Percentiles rank a stretch among this genome's conserved stretches.
Evolutionary conservation across 371 early-diverging fungal species (phyloP).

Genomic region (Apophysomyces sp.): DNA sequence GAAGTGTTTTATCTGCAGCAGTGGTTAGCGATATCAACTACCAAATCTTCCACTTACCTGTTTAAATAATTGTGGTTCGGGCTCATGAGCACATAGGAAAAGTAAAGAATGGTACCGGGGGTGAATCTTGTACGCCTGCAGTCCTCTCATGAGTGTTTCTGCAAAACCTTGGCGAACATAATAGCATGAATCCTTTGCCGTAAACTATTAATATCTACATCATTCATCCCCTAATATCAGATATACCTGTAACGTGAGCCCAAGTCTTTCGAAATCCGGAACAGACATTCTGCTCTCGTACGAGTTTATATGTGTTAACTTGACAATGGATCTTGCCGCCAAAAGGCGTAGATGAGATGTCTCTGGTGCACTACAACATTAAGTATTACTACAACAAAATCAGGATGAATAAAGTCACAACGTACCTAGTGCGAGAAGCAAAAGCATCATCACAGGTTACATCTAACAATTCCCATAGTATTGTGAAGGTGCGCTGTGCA

Average conservation of each 20-base stretch:
- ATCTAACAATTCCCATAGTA: constrained; percentile 31
- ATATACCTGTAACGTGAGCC: constrained; percentile 58
- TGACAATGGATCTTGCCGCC: constrained; percentile 67
- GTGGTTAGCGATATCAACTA: not conserved
- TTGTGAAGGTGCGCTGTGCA: constrained; percentile 15
- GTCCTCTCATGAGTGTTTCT: constrained; percentile 67
- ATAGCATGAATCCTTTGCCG: constrained; percentile 72
- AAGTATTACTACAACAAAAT: not conserved
- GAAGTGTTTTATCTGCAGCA: constrained; percentile 23
- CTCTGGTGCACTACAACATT: constrained; percentile 32
- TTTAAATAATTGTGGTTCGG: constrained; percentile 64
- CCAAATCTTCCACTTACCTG: constrained; percentile 14
- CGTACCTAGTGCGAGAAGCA: constrained; percentile 18
- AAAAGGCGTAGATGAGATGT: constrained; percentile 55
- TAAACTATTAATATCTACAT: not conserved
- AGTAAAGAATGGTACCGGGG: constrained; percentile 70
- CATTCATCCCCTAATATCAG: not conserved
- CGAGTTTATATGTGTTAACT: constrained; percentile 53
- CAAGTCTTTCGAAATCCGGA: constrained; percentile 57
- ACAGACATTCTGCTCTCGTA: constrained; percentile 57
- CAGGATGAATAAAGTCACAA: too few relatives aligned
- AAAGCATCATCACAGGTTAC: constrained; percentile 26
- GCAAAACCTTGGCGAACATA: constrained; percentile 81
- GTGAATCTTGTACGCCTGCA: constrained; percentile 61
- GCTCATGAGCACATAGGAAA: constrained; percentile 86